Conservation (phyloP, 192 early-diverging fungal species). For the Coemansia reversa region DNA sequence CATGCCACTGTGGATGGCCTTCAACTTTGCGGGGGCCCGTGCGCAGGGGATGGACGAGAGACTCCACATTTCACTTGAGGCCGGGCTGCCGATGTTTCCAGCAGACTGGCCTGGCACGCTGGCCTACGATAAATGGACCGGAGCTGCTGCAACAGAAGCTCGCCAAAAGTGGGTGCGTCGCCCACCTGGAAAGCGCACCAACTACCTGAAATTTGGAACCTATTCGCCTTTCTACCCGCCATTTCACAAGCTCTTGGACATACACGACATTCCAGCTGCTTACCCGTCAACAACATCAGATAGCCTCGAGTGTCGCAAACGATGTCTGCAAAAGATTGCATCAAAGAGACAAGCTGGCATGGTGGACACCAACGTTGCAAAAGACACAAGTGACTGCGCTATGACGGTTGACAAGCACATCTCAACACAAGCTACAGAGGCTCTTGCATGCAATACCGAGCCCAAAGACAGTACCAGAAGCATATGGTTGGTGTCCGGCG, state of each 20-base stretch:
- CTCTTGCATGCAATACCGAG: not conserved
- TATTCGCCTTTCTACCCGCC: constrained; percentile 68
- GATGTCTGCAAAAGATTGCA: constrained; percentile 27
- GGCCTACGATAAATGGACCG: constrained; percentile 61
- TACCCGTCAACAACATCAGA: constrained; percentile 26
- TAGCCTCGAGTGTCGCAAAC: constrained; percentile 40
- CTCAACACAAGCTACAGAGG: not conserved
- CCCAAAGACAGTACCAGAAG: constrained; percentile 5
- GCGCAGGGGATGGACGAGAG: constrained; percentile 76
- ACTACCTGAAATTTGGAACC: constrained; percentile 71
- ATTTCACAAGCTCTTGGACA: constrained; percentile 56
- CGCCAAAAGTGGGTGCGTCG: constrained; percentile 60
- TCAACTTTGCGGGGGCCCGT: constrained; percentile 85
- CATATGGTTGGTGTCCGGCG: constrained; percentile 43
- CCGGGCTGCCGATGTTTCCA: constrained; percentile 74
- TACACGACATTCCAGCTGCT: constrained; percentile 5
- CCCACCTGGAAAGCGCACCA: constrained; percentile 79
- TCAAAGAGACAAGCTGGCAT: constrained; percentile 10
- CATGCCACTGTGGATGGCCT: constrained; percentile 82
- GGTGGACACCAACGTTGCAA: not conserved
- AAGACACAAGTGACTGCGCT: not conserved
- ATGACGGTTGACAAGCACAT: not conserved
- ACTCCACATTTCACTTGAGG: constrained; percentile 72
- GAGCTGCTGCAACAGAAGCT: constrained; percentile 35
- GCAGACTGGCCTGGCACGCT: constrained; percentile 78